Base-by-base conservation (phyloP, 1,139 yeast species). In the Geotrichum fermentans region DNA sequence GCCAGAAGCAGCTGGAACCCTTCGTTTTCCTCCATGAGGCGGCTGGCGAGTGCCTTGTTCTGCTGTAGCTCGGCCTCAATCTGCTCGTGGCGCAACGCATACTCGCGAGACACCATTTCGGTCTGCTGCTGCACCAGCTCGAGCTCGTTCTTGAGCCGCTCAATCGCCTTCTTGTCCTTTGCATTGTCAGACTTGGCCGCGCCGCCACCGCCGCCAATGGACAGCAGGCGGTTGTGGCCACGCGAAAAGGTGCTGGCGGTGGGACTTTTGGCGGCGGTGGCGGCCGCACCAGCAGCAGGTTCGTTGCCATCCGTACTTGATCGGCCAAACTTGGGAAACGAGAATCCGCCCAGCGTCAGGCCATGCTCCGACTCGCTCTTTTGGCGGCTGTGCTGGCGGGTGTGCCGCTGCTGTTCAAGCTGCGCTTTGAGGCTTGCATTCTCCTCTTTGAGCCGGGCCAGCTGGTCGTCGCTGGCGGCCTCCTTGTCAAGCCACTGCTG, bases 1-100 rank as follows among this genome's bases (percentile, higher is more conserved):
- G 67, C 63, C n/a, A 67, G 50, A 34, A 67, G 50, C 24, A 61
- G 47, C 56, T 66, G 70, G 53, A 66, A 63, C 18, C 59, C 60
- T 49, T 67, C 69, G 51, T 65, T 67, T 49, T 66, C 70, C 46
- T 64, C 66, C 47, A 55, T 55, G 5, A 67, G 61, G 5, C 67
- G 59, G 17, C 45, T 50, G 45, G 64, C 66, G 34, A 63, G 45
- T 10, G 55, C 55, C 42, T 56, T 56, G 13, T 59, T 49, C 47
- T 64, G 64, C 28, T 49, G 55, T 40, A 62, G 50, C 51, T 67
- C 69, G 17, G 56, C 54, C 40, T 57, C 59, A 34, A 65, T 52
- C 46, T 56, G 55, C 32, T 57, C 61, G 33, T 61, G 64, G 22
- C 66, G 58, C 17, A 55, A 35, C 17, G 61, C 42, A 43, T 66